These are phyloP conservation scores for Hyphopichia wangnamkhiaoensis DNA, from an alignment of 1,139 yeast species.

Conservation along the genomic window DNA sequence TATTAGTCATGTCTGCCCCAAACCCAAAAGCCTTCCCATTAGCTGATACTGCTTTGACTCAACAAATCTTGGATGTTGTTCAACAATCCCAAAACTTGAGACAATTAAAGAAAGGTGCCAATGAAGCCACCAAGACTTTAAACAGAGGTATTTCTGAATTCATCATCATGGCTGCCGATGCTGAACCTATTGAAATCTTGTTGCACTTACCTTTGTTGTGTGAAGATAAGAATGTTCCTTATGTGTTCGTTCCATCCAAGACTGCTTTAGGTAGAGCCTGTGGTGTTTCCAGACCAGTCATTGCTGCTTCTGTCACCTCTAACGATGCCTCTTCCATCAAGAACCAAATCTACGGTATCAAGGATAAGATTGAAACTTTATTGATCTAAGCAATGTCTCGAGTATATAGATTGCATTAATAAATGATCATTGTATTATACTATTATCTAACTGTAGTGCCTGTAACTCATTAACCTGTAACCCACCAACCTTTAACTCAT, in stretches of 20 bases:
- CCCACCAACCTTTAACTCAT: too few relatives aligned
- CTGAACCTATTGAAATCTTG: conserved; percentile 98
- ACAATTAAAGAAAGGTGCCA: conserved; percentile 99
- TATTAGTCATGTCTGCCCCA: conserved; percentile 61
- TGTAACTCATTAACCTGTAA: too few relatives aligned
- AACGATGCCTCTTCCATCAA: conserved; percentile 98
- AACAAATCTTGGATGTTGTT: conserved; percentile 95
- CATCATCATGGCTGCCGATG: conserved; percentile 99
- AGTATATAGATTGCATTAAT: not conserved
- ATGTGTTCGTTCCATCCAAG: conserved; percentile 97
- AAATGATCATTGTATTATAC: not conserved
- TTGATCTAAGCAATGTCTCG: conserved; percentile 61
- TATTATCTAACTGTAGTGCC: too few relatives aligned
- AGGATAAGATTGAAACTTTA: conserved; percentile 98
- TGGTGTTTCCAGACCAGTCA: conserved; percentile 99
- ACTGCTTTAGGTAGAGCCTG: conserved; percentile 99
- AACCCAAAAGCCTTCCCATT: conserved; percentile 98
- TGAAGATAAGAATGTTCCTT: conserved; percentile 99
- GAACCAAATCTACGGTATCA: conserved; percentile 94
- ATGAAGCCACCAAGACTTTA: conserved; percentile 98
- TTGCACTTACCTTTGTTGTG: conserved; percentile 96
- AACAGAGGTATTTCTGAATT: conserved; percentile 99
- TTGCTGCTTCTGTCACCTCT: conserved; percentile 97
- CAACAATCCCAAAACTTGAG: conserved; percentile 98
- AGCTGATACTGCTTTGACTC: conserved; percentile 93